Base-by-base conservation (phyloP, 306 rosid species). In the Purshia tridentata region DNA sequence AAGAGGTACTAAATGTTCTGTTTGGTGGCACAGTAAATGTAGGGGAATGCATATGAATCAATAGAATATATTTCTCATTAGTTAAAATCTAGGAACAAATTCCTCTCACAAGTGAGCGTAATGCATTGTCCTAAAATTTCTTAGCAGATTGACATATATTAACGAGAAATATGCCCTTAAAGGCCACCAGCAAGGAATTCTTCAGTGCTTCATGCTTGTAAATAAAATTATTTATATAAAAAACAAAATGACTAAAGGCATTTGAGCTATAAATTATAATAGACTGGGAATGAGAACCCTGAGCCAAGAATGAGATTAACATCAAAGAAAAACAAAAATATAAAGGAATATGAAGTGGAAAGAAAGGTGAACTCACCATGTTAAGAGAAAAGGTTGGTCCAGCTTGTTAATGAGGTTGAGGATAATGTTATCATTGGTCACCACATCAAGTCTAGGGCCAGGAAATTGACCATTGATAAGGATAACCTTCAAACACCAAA, bases 401-500 rank as follows among this genome's bases (percentile, higher is more conserved):
- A 92, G 85, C 89, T 87, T 90, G 90, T 94, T 94, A 69, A 94
- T 61, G 42, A 94, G 96, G 82, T 94, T 89, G 76, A 94, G 97
- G 81, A 91, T 72, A 8, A 94, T 88, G 67, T 91, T 94, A 80
- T 94, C 84, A 74, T 94, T 94, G 66, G 97, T 94, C 40, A 94
- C 90, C 56, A 91, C 87, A 23, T 94, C 96, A 66, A 94, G 91
- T 76, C 73, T 85, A 58, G 99, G 99, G n/a, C 99, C 99, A 63
- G 99, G 99, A 83, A 94, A 91, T 72, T 91, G 89, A 42, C 92
- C 96, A 74, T 94, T 91, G 73, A 94, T 89, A 10, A 94, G 92
- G 67, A 94, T 94, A 50, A 91, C 99, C 99, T 94, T 65, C 20
- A 85, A 79, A 66, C 60, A 67, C 67, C n/a, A 74, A 84, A 69